These are phyloP conservation scores for Fusarium longipes DNA, from an alignment of 2,329 filamentous ascomycete genomes.

Conservation along the genomic window DNA sequence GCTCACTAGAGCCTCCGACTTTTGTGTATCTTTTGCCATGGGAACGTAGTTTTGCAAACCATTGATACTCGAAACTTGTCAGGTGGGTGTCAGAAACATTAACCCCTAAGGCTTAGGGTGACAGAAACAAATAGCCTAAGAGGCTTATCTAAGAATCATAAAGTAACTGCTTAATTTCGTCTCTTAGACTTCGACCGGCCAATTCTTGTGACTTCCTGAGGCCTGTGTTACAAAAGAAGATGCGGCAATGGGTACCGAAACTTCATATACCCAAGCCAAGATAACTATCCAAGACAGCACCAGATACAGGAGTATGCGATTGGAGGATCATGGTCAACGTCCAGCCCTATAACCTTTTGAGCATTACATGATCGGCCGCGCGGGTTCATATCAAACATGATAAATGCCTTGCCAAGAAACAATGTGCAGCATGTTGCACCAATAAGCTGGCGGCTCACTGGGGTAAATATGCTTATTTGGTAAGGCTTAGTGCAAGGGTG, in stretches of 20 bases:
- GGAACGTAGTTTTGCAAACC: not conserved
- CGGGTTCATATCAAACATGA: not conserved
- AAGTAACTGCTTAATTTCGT: no score
- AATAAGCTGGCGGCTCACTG: not conserved
- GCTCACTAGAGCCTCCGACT: not conserved
- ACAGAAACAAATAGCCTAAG: no score
- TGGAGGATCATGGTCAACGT: not conserved
- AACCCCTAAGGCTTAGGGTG: no score
- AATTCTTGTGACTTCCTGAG: no score
- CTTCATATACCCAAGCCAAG: not conserved
- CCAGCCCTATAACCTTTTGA: not conserved
- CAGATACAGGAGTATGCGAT: not conserved
- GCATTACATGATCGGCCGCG: not conserved
- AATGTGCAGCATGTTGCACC: not conserved
- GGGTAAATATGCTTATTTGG: not conserved
- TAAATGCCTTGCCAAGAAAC: not conserved
- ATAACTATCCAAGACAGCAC: no score
- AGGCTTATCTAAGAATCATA: no score
- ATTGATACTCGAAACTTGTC: slow-evolving; percentile 6
- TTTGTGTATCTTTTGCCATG: slow-evolving; percentile 15
- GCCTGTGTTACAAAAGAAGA: not conserved
- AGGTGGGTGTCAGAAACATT: no score
- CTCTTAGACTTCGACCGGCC: no score
- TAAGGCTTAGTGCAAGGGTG: not conserved
- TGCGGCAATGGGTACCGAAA: not conserved